These are phyloP conservation scores for Annulohypoxylon maeteangense DNA, from an alignment of 495 filamentous ascomycete genomes.

Conservation along the genomic window DNA sequence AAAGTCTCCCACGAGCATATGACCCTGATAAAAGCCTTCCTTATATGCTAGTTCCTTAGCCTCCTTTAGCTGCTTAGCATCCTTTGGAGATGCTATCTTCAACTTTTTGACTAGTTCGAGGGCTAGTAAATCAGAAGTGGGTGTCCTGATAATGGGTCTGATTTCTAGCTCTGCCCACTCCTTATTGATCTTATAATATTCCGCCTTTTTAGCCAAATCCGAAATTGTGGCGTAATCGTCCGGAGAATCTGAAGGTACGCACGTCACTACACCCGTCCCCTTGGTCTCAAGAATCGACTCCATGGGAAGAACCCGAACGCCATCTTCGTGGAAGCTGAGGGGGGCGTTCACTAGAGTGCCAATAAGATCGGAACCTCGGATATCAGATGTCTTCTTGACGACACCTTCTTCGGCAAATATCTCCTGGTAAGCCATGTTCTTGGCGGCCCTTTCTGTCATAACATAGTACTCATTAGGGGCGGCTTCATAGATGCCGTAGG, in stretches of 20 bases:
- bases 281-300: slow-evolving; percentile 90
- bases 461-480: slow-evolving; percentile 87
- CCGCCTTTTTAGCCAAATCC: slow-evolving; percentile 95
- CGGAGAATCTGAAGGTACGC: slow-evolving; percentile 92
- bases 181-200: slow-evolving; percentile 95
- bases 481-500: slow-evolving; percentile 89
- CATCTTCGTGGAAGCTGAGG: slow-evolving; percentile 82
- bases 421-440: slow-evolving; percentile 96
- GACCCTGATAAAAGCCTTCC: slow-evolving; percentile 97
- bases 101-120: slow-evolving; percentile 86
- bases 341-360: slow-evolving; percentile 89
- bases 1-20: slow-evolving; percentile 89
- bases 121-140: slow-evolving; percentile 84
- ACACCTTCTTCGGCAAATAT: slow-evolving; percentile 80
- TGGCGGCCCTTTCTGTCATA: slow-evolving; percentile 84
- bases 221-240: slow-evolving; percentile 92
- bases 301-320: slow-evolving; percentile 91
- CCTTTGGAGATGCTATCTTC: slow-evolving; percentile 97
- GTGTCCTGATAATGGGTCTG: slow-evolving; percentile 87
- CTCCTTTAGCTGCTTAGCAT: slow-evolving; percentile 86
- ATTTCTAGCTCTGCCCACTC: slow-evolving; percentile 95
- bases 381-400: slow-evolving; percentile 76
- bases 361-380: slow-evolving; percentile 81
- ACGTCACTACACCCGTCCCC: slow-evolving; percentile 96
- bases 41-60: slow-evolving; percentile 97